Percentiles rank a stretch among this genome's conserved stretches.
Evolutionary conservation across 140 eudicot genomes (phyloP).

Genomic region (Anethum foeniculum): DNA sequence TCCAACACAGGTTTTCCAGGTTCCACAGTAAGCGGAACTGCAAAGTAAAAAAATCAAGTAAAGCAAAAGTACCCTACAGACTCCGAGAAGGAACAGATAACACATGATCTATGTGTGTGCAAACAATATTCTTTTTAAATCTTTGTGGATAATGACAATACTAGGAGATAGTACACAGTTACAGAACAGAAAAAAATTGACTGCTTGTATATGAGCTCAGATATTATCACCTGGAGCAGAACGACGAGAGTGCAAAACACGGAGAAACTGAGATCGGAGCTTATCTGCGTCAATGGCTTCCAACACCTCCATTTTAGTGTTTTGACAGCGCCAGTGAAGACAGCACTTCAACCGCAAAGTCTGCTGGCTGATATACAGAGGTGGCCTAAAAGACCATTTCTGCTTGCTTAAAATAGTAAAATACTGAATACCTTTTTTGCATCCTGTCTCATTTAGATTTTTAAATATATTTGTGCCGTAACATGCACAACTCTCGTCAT

Average conservation of each 20-base stretch:
- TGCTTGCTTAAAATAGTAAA: not conserved
- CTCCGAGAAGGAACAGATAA: not conserved
- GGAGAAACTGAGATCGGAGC: not conserved
- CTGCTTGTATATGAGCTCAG: not conserved
- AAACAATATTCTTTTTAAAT: too few species aligned
- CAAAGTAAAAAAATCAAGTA: not conserved
- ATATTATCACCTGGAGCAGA: not conserved
- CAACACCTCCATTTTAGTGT: not conserved
- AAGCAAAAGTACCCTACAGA: not conserved
- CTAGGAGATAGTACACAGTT: not conserved
- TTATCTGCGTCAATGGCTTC: not conserved
- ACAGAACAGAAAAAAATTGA: not conserved
- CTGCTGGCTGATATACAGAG: not conserved
- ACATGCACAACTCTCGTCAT: too few species aligned
- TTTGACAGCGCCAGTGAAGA: not conserved
- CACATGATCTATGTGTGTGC: too few species aligned
- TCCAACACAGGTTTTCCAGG: slow-evolving; percentile 62
- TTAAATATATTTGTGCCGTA: too few species aligned
- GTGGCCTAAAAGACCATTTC: not conserved
- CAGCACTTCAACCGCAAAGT: not conserved
- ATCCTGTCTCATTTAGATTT: too few species aligned
- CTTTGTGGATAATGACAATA: not conserved
- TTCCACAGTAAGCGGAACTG: slow-evolving; percentile 58
- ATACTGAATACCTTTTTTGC: too few species aligned
- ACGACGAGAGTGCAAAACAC: slow-evolving; percentile 3